Conservation (phyloP, 2,329 filamentous ascomycete species). For the Aureobasidium sp. region DNA sequence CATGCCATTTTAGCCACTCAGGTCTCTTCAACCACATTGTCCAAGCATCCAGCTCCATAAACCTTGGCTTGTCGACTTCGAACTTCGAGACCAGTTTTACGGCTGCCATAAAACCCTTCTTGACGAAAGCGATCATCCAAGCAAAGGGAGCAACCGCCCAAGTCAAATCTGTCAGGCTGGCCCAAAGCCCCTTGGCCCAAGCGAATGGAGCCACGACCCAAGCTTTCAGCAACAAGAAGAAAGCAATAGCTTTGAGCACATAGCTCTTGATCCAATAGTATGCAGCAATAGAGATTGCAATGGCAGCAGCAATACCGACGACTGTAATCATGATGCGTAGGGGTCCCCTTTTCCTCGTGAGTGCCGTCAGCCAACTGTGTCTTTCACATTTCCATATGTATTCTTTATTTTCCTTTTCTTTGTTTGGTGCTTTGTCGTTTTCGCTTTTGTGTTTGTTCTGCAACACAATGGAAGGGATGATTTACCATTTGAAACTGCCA, state of each 20-base stretch:
- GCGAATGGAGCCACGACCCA: background rate
- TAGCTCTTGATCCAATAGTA: slow-evolving; percentile 10
- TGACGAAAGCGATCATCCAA: background rate
- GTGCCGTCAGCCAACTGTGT: background rate
- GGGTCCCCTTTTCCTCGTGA: background rate
- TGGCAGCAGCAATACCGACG: background rate
- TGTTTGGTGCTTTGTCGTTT: too few relatives aligned
- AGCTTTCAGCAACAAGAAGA: background rate
- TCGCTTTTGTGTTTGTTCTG: background rate
- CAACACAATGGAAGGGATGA: background rate
- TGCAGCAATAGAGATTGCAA: background rate
- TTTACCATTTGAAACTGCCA: background rate
- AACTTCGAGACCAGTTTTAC: background rate
- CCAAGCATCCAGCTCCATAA: background rate
- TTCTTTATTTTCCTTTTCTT: background rate
- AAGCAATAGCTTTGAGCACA: background rate
- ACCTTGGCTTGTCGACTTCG: background rate
- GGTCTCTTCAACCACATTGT: background rate
- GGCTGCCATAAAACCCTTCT: background rate
- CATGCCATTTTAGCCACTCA: background rate
- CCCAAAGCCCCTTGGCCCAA: background rate
- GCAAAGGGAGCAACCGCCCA: background rate
- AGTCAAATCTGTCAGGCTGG: background rate
- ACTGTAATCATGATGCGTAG: background rate
- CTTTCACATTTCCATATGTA: background rate